A percentile compares a stretch with the other conserved stretches of the same genome.
Evolutionary conservation across 192 early-diverging fungal genomes (phyloP).

Genomic region (Rhizoclosmatium sp.): DNA sequence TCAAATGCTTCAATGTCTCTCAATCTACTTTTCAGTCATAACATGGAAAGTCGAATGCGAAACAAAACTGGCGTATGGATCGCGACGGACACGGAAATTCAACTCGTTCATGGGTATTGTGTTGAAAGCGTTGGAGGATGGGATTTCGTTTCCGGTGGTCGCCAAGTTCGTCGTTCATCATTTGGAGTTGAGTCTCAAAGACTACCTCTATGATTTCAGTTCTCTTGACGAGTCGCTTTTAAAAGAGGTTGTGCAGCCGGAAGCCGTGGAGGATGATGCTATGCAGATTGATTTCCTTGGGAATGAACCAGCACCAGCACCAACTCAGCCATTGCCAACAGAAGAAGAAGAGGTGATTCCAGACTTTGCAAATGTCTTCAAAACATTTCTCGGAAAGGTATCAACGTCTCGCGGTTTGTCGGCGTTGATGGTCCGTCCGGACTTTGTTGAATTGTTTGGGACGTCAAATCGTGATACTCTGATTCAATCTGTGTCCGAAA

Average conservation of each 20-base stretch:
- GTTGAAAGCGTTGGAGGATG: background rate
- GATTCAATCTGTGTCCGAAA: background rate
- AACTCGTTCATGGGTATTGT: background rate
- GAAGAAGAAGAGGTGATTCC: background rate
- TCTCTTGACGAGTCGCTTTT: background rate
- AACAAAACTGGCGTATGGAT: background rate
- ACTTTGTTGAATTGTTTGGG: background rate
- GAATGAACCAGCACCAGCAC: background rate
- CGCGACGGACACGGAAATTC: background rate
- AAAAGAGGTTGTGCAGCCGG: background rate
- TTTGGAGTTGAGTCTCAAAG: background rate
- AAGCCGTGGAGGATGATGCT: background rate
- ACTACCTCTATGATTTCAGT: background rate
- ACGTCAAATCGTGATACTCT: background rate
- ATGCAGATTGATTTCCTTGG: background rate
- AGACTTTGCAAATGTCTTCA: background rate
- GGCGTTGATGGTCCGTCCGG: background rate
- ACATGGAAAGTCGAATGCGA: background rate
- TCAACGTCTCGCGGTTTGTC: background rate
- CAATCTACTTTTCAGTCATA: background rate
- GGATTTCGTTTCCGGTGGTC: background rate
- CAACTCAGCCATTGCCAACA: background rate
- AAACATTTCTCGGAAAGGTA: background rate
- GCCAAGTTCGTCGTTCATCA: background rate
- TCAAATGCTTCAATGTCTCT: slow-evolving; percentile 1